These are phyloP conservation scores for Globisporangium megalacanthum DNA, from an alignment of 352 stramenopile genomes.

Conservation along the genomic window DNA sequence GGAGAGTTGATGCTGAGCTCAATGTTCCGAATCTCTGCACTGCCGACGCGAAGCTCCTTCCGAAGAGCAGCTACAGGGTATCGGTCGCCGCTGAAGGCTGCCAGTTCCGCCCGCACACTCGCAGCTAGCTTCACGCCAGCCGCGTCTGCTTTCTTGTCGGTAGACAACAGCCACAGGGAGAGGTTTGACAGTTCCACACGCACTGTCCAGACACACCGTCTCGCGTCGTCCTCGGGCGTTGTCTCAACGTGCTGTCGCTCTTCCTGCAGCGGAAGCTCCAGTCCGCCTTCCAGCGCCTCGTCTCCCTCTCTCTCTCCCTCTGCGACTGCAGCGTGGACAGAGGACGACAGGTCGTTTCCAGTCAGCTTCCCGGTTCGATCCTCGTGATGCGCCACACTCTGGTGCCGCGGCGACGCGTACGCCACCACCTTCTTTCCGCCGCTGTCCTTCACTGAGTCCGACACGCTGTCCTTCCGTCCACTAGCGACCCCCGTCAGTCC, in stretches of 20 bases:
- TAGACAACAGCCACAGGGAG: constrained; percentile 66
- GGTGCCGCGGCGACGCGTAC: constrained; percentile 4
- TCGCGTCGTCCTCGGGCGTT: background rate
- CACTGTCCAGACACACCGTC: constrained; percentile 26
- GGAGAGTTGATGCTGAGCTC: constrained; percentile 32
- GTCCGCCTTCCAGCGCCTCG: background rate
- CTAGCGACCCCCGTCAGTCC: constrained; percentile 1
- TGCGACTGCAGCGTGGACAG: constrained; percentile 1
- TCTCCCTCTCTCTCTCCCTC: background rate
- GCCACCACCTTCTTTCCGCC: constrained; percentile 1
- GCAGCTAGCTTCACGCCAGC: constrained; percentile 48
- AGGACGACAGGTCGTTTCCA: constrained; percentile 5
- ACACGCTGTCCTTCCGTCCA: constrained; percentile 44
- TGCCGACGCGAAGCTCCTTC: constrained; percentile 18
- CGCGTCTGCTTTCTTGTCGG: constrained; percentile 47
- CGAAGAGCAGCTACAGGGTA: background rate
- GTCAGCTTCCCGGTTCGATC: constrained; percentile 7
- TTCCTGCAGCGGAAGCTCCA: too few relatives aligned
- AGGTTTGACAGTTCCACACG: constrained; percentile 40
- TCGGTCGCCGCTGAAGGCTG: constrained; percentile 2
- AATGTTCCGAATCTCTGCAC: constrained; percentile 25
- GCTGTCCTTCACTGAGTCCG: constrained; percentile 9
- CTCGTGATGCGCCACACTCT: background rate
- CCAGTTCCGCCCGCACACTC: constrained; percentile 11
- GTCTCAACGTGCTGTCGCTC: background rate